Base-by-base conservation (phyloP, 495 filamentous ascomycete genomes). In the Pyrenula aspistea region DNA sequence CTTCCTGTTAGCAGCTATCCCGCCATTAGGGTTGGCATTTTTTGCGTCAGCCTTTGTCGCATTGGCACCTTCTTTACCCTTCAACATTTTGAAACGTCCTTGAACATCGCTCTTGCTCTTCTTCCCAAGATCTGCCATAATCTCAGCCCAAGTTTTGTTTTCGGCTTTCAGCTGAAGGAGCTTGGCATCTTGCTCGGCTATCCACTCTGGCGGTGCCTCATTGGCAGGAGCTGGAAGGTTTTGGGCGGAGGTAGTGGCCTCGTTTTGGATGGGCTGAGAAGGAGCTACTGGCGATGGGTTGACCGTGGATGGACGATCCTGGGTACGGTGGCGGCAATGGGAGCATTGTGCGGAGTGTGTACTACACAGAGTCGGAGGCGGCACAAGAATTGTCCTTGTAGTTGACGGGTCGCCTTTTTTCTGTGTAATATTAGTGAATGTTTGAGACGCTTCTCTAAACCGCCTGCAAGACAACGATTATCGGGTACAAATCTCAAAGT, bases 91-190 rank as follows among this genome's bases (percentile, higher is more conserved):
- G 19, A 52, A 52, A 8, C 50, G 50, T 4, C 8, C 50, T 24
- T 52, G n/a, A 24, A 52, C 19, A 4, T 20, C 50, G 20, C 19
- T 21, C 50, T 21, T 52, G 22, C 50, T 52, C 8, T 8, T 20
- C 50, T 52, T 52, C 31, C 31, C 31, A 52, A 24, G n/a, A 4
- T 52, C 50, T 8, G 8, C 19, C n/a, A 52, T 24, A 52, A 67
- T 67, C 23, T 61, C 61, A 48, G 58, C 56, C 58, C 59, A 67
- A 0, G 60, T 55, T 25, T 58, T 65, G 23, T 56, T 55, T n/a
- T 42, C 12, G 22, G 55, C 56, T 52, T 61, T 65, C 54, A 65
- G 15, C 19, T 53, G 51, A 12, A 61, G 21, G 21, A 67, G 31
- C 2, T 36, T 53, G 20, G 51, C 55, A 25, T 67, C 64, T 25